Evolutionary conservation across 2,329 filamentous ascomycete species (phyloP), one percentile per base, ranked within the genome.

Genomic region (Alternaria consortialis): DNA sequence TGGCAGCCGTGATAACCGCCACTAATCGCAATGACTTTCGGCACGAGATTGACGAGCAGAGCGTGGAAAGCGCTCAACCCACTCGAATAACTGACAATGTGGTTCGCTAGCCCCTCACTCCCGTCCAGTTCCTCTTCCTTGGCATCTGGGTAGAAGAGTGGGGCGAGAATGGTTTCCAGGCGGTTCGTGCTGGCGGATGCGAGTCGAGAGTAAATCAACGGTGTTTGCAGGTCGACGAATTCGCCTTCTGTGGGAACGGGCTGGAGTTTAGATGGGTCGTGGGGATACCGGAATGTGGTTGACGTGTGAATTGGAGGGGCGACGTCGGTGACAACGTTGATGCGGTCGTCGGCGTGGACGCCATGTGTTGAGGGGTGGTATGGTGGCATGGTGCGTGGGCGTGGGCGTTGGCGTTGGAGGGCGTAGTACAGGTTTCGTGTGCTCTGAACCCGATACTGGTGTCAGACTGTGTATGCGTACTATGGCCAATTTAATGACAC

Each of bases 1-100:
- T 97, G 93, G 80, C 92, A 97, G 70, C 95, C 95, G 81, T 98
- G 95, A 81, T 98, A 99, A 42, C 93, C 94, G 15, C 86, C 88
- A 37, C 89, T 89, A 66, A 98, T 93, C 68, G 93, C 90, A 57
- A 98, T 88, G 60, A 90, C 89, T 69, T 88, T 88, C 1, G 95
- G 95, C 77, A 96, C 93, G 8, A 97, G 81, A 73, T 89, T 88
- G n/a, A 94, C 89, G 2, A 98, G 85, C 60, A 96, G 83, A 32
- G 92, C 94, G 79, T 98, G 92, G 81, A 97, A 94, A 53, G 94
- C 92, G 11, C 92, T 87, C 23, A 98, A 87, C 4, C 95, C 95
- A 4, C 92, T 96, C 37, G 87, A 83, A 81, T 98, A 99, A 53
- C 90, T 92, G 29, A 97, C 75, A 1, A 86, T 80, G 2, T 89